A percentile compares a stretch with the other conserved stretches of the same genome.
Conservation (phyloP, 2,329 filamentous ascomycete species). For the Stagonosporopsis rhizophila region DNA sequence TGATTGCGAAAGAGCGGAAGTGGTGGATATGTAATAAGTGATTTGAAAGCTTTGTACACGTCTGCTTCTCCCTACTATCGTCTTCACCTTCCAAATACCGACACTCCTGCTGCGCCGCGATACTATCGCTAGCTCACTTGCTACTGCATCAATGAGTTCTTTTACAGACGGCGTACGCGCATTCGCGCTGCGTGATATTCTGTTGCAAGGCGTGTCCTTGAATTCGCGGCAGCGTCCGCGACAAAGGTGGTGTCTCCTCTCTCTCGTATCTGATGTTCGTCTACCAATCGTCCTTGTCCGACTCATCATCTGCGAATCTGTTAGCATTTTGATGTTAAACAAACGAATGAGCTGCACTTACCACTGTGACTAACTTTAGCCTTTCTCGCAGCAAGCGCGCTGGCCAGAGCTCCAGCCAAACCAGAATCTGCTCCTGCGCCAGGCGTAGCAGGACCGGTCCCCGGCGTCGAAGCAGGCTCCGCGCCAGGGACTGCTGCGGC, state of each 20-base stretch:
- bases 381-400: constrained; percentile 84
- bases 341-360: constrained; percentile 55
- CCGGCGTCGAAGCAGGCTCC: constrained; percentile 59
- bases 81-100: neutral
- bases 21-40: neutral
- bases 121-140: neutral
- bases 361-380: constrained; percentile 94
- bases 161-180: neutral
- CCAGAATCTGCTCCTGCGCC: constrained; percentile 44
- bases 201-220: neutral
- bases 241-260: neutral
- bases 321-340: constrained; percentile 33
- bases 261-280: constrained; percentile 13
- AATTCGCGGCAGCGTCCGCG: neutral
- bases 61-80: neutral
- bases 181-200: neutral
- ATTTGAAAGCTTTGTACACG: constrained; percentile 9
- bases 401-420: constrained; percentile 68
- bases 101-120: neutral
- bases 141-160: neutral
- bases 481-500: constrained; percentile 65
- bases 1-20: too few relatives aligned
- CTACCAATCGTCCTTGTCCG: constrained; percentile 77
- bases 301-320: constrained; percentile 70
- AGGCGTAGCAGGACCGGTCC: constrained; percentile 45